Percentiles rank a stretch among this genome's conserved stretches.
Conservation (phyloP, 108 stramenopile genomes). For the Pseudonitzschia delicatissima region DNA sequence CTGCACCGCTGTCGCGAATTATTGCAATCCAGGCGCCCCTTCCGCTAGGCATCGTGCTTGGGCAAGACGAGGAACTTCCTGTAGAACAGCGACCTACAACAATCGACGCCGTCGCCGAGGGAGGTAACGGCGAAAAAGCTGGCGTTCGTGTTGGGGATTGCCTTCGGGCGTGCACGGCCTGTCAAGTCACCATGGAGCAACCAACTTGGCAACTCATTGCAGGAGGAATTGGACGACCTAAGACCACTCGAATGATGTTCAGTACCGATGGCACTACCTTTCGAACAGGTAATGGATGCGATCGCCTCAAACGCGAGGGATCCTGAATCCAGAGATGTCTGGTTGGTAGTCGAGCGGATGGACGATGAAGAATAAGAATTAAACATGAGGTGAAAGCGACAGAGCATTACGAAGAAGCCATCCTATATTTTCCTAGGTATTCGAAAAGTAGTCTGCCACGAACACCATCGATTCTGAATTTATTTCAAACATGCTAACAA, state of each 20-base stretch:
- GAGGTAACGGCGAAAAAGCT: constrained; percentile 49
- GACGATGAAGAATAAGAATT: neutral
- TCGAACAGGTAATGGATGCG: constrained; percentile 75
- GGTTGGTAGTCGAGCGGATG: constrained; percentile 65
- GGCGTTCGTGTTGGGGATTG: constrained; percentile 65
- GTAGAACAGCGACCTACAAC: constrained; percentile 22
- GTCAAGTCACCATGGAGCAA: constrained; percentile 61
- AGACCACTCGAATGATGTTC: constrained; percentile 74
- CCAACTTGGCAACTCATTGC: constrained; percentile 79
- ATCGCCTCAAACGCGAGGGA: constrained; percentile 71
- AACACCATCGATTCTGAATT: no score
- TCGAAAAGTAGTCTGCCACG: no score
- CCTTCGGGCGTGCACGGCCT: constrained; percentile 70
- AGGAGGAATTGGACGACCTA: constrained; percentile 76
- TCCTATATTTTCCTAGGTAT: no score
- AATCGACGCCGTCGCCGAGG: constrained; percentile 60
- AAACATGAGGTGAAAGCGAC: no score
- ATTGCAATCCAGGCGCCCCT: constrained; percentile 39
- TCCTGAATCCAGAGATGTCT: constrained; percentile 52
- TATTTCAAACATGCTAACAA: no score
- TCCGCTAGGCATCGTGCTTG: constrained; percentile 70
- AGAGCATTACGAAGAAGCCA: no score
- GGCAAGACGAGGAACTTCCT: constrained; percentile 24
- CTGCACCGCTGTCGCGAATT: constrained; percentile 8
- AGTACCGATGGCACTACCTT: constrained; percentile 48